phyloP scores from a whole-genome alignment of 1,284 basidiomycete genomes.

The Xanthoconium separans region DNA sequence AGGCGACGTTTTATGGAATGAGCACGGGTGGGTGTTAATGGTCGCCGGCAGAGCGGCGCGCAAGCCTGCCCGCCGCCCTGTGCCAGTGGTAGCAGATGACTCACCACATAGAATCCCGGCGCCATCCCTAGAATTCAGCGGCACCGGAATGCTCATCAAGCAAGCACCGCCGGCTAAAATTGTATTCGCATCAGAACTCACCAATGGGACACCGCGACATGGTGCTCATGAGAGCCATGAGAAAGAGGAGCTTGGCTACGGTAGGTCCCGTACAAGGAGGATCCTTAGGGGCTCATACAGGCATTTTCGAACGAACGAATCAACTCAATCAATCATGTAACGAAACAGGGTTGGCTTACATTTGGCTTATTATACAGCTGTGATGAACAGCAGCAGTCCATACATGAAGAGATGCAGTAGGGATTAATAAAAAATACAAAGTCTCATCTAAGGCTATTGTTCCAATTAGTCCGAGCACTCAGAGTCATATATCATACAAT shows the following conservation, averaged over 20 bases:
- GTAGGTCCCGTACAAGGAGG: too few relatives aligned
- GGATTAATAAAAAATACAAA: not conserved
- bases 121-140: constrained; percentile 7
- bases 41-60: not conserved
- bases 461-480: constrained; percentile 17
- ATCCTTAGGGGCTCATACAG: too few relatives aligned
- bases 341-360: too few relatives aligned
- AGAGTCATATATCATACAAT: constrained; percentile 7
- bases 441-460: constrained; percentile 9
- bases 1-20: constrained; percentile 15
- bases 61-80: not conserved
- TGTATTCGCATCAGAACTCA: constrained; percentile 20
- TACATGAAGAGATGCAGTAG: not conserved
- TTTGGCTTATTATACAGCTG: constrained; percentile 10
- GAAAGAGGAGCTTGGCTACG: too few relatives aligned
- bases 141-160: constrained; percentile 12
- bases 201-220: not conserved
- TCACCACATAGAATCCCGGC: constrained; percentile 7
- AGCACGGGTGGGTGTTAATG: constrained; percentile 9
- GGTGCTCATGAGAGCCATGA: too few relatives aligned
- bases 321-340: too few relatives aligned
- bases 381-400: not conserved
- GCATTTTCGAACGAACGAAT: too few relatives aligned
- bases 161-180: constrained; percentile 6
- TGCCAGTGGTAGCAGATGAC: constrained; percentile 6